Percentiles rank a stretch among this genome's conserved stretches.
phyloP scores from a whole-genome alignment of 768 basidiomycete genomes.

The Psilocybe cyanescens region DNA sequence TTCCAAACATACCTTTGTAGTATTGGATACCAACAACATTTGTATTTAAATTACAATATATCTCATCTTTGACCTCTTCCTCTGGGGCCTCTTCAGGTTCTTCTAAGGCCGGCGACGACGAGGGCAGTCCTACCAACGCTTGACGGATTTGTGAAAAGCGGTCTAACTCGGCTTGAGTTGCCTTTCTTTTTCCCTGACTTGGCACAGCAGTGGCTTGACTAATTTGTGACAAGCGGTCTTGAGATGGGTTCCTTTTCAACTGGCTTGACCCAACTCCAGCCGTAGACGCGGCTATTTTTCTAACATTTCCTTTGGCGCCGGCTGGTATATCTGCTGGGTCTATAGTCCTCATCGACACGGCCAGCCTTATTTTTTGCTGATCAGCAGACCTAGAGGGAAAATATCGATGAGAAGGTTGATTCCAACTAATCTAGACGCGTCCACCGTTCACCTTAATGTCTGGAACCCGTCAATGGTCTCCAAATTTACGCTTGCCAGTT shows the following conservation, averaged over 20 bases:
- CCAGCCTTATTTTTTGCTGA: conserved; percentile 62
- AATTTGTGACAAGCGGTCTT: conserved; percentile 13
- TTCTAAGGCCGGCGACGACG: conserved; percentile 34
- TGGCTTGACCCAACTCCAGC: conserved; percentile 26
- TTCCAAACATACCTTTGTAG: conserved; percentile 56
- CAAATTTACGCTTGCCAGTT: conserved; percentile 47
- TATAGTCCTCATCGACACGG: conserved; percentile 56
- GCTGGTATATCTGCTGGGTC: conserved; percentile 61
- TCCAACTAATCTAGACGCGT: neutral
- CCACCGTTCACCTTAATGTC: conserved; percentile 40
- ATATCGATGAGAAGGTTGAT: neutral
- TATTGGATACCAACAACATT: conserved; percentile 86
- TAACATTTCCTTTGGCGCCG: conserved; percentile 34
- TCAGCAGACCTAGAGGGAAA: conserved; percentile 53
- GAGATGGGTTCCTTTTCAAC: conserved; percentile 48
- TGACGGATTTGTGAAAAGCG: conserved; percentile 3
- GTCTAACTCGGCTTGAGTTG: conserved; percentile 25
- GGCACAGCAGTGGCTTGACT: conserved; percentile 14
- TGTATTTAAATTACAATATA: conserved; percentile 61
- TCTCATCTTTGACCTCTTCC: conserved; percentile 63
- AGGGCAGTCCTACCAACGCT: conserved; percentile 4
- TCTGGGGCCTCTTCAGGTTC: conserved; percentile 46
- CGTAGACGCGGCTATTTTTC: neutral
- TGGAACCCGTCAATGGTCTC: conserved; percentile 53
- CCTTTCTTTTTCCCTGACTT: conserved; percentile 51